Conservation (phyloP, 2,329 filamentous ascomycete genomes). For the Curvularia hawaiiensis region DNA sequence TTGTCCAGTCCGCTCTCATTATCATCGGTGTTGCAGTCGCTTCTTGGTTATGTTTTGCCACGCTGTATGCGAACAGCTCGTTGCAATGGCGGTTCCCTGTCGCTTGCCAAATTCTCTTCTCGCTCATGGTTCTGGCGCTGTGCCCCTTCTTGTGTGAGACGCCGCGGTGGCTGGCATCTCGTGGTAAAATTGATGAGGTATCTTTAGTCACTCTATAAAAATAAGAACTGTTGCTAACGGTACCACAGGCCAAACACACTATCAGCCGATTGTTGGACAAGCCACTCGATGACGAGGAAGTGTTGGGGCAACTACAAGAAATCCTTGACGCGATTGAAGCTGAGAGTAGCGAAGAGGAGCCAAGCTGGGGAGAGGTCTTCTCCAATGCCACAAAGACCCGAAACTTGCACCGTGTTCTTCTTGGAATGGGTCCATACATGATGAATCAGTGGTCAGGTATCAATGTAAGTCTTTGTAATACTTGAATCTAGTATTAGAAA, state of each 20-base stretch:
- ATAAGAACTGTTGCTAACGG: background rate
- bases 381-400: conserved; percentile 44
- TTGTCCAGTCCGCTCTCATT: conserved; percentile 22
- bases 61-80: conserved; percentile 18
- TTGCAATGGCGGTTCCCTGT: conserved; percentile 53
- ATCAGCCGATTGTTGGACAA: conserved; percentile 43
- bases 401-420: conserved; percentile 44
- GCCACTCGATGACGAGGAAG: conserved; percentile 37
- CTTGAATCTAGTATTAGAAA: background rate
- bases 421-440: conserved; percentile 48
- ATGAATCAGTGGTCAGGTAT: conserved; percentile 49
- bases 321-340: conserved; percentile 42
- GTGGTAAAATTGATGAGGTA: conserved; percentile 32
- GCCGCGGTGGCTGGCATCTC: conserved; percentile 48
- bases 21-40: conserved; percentile 24
- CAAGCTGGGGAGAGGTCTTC: conserved; percentile 45
- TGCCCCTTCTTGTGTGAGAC: conserved; percentile 48
- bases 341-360: conserved; percentile 38
- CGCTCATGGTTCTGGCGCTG: conserved; percentile 58
- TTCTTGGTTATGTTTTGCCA: conserved; percentile 25
- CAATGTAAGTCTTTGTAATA: conserved; percentile 9
- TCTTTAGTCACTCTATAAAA: background rate
- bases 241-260: conserved; percentile 17
- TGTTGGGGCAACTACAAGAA: conserved; percentile 45
- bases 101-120: conserved; percentile 61